Conservation (phyloP, 345 rosid genomes). For the Excoecaria agallocha region DNA sequence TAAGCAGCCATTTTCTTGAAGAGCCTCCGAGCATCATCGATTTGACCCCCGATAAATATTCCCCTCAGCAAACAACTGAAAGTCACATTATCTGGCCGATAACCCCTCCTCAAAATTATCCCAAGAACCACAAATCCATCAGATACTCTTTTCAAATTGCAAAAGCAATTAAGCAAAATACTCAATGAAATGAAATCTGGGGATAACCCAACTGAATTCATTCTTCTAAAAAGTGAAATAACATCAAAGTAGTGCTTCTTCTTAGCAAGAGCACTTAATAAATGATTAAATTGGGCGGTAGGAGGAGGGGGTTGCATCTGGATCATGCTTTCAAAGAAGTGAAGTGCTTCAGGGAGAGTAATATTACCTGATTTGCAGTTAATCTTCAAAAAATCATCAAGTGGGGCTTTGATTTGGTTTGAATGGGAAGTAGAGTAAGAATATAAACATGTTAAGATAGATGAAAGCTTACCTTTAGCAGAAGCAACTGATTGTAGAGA, state of each 20-base stretch:
- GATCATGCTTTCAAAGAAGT: conserved; percentile 31
- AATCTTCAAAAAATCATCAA: conserved; percentile 8
- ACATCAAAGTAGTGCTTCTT: too few relatives aligned
- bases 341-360: conserved; percentile 28
- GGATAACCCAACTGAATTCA: background rate
- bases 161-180: conserved; percentile 31
- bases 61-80: conserved; percentile 35
- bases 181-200: conserved; percentile 28
- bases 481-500: too few relatives aligned
- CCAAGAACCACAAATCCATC: conserved; percentile 11
- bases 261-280: too few relatives aligned
- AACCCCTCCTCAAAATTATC: conserved; percentile 17
- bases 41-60: conserved; percentile 9
- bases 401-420: conserved; percentile 7
- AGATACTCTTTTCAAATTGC: conserved; percentile 10
- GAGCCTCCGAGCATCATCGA: too few relatives aligned
- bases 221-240: too few relatives aligned
- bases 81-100: conserved; percentile 23
- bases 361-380: conserved; percentile 25
- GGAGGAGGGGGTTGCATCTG: conserved; percentile 13
- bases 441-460: too few relatives aligned
- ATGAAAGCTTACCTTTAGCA: too few relatives aligned
- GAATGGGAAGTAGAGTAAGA: background rate
- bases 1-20: too few relatives aligned
- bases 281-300: conserved; percentile 11